Percentiles rank a stretch among this genome's conserved stretches.
Conservation (phyloP, 306 rosid genomes). For the Luffa aegyptiaca region DNA sequence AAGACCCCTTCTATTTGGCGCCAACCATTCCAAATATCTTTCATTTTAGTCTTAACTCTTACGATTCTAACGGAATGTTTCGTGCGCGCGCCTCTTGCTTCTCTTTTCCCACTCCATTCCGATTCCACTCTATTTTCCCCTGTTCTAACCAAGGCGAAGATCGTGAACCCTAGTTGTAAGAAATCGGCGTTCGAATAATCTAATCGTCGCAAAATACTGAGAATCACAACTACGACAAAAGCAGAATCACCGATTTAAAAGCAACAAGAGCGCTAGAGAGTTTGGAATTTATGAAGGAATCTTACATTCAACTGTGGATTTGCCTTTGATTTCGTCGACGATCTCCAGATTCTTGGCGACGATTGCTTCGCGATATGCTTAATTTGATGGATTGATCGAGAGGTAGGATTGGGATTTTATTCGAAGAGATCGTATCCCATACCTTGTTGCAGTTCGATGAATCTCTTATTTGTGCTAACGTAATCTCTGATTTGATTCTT, state of each 20-base stretch:
- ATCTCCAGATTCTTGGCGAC: neutral
- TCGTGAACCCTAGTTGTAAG: neutral
- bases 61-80: too few relatives aligned
- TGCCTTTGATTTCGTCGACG: neutral
- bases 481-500: neutral
- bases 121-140: neutral
- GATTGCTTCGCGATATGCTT: neutral
- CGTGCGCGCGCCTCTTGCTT: too few relatives aligned
- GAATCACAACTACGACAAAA: neutral
- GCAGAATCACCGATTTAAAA: neutral
- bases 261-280: neutral
- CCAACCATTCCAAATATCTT: neutral
- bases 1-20: neutral
- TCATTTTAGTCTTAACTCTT: too few relatives aligned
- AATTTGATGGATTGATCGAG: neutral
- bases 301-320: neutral
- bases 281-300: neutral
- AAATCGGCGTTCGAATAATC: neutral
- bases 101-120: neutral
- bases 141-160: neutral
- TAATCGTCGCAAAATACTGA: neutral
- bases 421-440: neutral
- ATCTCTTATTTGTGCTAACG: neutral
- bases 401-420: neutral
- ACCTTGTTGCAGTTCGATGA: neutral